A percentile compares a stretch with the other conserved stretches of the same genome.
Evolutionary conservation across 1,284 basidiomycete species (phyloP).

Genomic region (Marasmius fiardii): DNA sequence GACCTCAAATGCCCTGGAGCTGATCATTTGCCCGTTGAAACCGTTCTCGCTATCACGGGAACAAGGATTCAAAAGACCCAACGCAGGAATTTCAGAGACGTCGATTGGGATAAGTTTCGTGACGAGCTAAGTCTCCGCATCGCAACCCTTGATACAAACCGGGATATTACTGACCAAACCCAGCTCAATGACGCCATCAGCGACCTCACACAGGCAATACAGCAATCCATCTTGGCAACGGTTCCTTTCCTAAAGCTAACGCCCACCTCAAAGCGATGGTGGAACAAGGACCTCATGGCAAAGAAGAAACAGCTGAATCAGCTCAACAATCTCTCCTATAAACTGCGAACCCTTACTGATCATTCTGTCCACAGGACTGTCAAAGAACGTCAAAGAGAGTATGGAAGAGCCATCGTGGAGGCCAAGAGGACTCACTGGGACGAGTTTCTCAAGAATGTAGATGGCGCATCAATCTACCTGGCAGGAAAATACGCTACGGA

Average conservation of each 20-base stretch:
- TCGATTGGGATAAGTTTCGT: not conserved
- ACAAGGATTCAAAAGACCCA: not conserved
- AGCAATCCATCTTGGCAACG: slow-evolving; percentile 13
- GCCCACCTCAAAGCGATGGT: slow-evolving; percentile 28
- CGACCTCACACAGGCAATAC: slow-evolving; percentile 18
- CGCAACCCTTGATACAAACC: not conserved
- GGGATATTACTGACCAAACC: not conserved
- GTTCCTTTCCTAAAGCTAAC: slow-evolving; percentile 21
- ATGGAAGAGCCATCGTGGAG: slow-evolving; percentile 23
- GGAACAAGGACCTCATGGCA: slow-evolving; percentile 22
- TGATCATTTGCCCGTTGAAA: slow-evolving; percentile 7
- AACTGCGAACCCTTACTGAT: not conserved
- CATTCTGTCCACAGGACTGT: slow-evolving; percentile 23
- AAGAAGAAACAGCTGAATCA: slow-evolving; percentile 13
- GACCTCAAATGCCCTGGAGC: not conserved
- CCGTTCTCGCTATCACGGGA: not conserved
- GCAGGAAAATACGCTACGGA: slow-evolving; percentile 27
- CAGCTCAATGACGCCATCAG: slow-evolving; percentile 11
- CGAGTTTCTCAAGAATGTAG: slow-evolving; percentile 28
- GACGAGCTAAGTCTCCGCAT: not conserved
- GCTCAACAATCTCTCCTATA: slow-evolving; percentile 8
- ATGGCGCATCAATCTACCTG: slow-evolving; percentile 26
- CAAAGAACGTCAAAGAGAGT: slow-evolving; percentile 19
- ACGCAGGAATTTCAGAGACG: not conserved
- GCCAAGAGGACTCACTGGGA: slow-evolving; percentile 32